Base-by-base conservation (phyloP, 768 basidiomycete genomes). In the Lentinula edodes region DNA sequence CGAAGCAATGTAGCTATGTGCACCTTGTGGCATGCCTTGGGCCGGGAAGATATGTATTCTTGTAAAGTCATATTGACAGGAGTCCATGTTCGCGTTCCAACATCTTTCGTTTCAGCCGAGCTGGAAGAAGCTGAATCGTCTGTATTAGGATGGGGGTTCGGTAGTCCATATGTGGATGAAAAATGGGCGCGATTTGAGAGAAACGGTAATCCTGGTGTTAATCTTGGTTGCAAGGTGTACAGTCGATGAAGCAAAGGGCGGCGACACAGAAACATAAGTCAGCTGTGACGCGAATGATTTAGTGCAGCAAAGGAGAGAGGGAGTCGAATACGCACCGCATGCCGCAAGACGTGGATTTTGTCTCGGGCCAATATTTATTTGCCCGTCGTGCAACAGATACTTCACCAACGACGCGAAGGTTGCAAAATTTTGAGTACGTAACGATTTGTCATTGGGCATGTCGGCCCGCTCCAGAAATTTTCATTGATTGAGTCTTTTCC, bases 231-330 rank as follows among this genome's bases (percentile, higher is more conserved):
- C 60, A 68, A 70, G 67, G 75, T 70, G 73, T 77, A 75, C 73
- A 76, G 75, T 81, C 77, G 77, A 66, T 76, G 74, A 68, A 81
- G 72, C 74, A 80, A 73, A 75, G 75, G 80, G 75, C 84, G 86
- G 80, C 87, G 55, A 43, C 55, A 86, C 83, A 84, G 79, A 76
- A 80, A 87, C 87, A 89, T 89, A 86, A 83, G 85, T 89, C 80
- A 89, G 76, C 87, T 84, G 64, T 38, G 55, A 23, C 6, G 38
- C 42, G 13, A 35, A 35, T 52, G n/a, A 66, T 52, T 34, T 67
- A 61, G 61, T 68, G 61, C 36, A 58, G 46, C 62, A 35, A 50
- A 62, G 36, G 28, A 35, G 34, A 51, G 42, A n/a, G 5, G 12
- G 12, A 12, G 16, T 60, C 2, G 52, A 16, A 38, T 48, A 70